A percentile compares a stretch with the other conserved stretches of the same genome.
Conservation (phyloP, 495 filamentous ascomycete genomes). For the Tuber brumale region DNA sequence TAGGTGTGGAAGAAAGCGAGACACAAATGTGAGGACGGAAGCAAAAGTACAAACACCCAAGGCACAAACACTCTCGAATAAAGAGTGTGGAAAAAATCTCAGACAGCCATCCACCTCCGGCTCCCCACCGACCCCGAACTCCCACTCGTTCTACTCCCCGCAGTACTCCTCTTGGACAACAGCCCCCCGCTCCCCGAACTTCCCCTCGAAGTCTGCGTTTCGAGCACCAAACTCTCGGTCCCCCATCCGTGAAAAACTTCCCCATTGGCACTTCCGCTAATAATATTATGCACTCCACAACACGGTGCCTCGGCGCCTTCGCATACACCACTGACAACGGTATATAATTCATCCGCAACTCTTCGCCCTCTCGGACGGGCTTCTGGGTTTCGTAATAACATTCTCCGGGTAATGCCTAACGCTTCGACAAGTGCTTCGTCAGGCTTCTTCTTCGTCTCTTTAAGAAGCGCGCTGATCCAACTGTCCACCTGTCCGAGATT, state of each 20-base stretch:
- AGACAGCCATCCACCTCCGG: conserved; percentile 24
- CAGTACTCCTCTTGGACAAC: conserved; percentile 18
- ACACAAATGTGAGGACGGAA: not conserved
- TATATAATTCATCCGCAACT: conserved; percentile 40
- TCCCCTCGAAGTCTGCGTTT: conserved; percentile 16
- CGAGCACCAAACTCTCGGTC: conserved; percentile 9
- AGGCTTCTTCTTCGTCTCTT: conserved; percentile 60
- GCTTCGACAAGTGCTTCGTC: conserved; percentile 48
- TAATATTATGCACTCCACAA: conserved; percentile 20
- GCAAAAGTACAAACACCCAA: not conserved
- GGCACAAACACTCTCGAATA: conserved; percentile 8
- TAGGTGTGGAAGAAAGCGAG: not conserved
- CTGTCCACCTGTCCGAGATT: conserved; percentile 68
- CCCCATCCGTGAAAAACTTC: conserved; percentile 24
- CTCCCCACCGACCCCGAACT: conserved; percentile 9
- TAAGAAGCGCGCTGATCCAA: conserved; percentile 67
- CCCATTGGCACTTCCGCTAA: conserved; percentile 6
- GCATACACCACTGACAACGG: conserved; percentile 17
- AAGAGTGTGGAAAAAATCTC: not conserved
- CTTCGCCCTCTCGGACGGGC: conserved; percentile 44
- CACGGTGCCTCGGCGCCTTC: conserved; percentile 17
- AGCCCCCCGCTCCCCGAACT: conserved; percentile 16
- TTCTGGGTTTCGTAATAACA: conserved; percentile 46
- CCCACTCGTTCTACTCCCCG: conserved; percentile 14
- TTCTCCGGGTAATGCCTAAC: conserved; percentile 46